Conservation (phyloP, 2,329 filamentous ascomycete species). For the Pseudonectria buxi region DNA sequence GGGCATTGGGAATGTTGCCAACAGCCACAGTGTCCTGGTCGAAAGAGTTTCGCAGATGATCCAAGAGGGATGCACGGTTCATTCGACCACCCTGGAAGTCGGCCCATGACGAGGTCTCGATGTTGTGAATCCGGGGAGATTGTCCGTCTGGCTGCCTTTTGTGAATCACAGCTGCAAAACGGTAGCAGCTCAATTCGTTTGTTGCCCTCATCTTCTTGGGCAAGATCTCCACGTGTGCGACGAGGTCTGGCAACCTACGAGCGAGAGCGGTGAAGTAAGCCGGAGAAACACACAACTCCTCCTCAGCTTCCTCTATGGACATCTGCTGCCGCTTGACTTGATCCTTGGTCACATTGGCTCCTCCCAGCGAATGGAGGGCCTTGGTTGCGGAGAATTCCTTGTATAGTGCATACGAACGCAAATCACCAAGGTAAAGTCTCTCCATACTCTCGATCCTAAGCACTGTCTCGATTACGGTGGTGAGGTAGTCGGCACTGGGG, state of each 20-base stretch:
- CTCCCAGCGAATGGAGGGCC: constrained; percentile 4
- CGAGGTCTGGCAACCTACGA: constrained; percentile 5
- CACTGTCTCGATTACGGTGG: constrained; percentile 1
- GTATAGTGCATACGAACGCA: constrained; percentile 13
- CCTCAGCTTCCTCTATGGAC: constrained; percentile 10
- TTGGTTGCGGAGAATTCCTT: constrained; percentile 8
- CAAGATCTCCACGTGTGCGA: constrained; percentile 23
- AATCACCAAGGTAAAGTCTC: constrained; percentile 15
- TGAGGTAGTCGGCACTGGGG: constrained; percentile 3
- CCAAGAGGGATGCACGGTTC: constrained; percentile 4
- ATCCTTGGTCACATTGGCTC: not conserved
- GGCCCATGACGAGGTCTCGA: constrained; percentile 12
- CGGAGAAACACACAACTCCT: constrained; percentile 19
- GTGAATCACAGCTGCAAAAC: constrained; percentile 22
- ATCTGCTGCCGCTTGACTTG: constrained; percentile 4
- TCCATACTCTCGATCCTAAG: not conserved
- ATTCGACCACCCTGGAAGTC: constrained; percentile 10
- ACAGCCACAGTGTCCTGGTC: constrained; percentile 6
- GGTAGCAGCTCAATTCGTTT: constrained; percentile 24
- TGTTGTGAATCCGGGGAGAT: constrained; percentile 3
- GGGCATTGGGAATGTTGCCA: constrained; percentile 22
- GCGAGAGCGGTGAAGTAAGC: constrained; percentile 16
- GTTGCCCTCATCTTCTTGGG: constrained; percentile 23
- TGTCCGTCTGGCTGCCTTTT: not conserved
- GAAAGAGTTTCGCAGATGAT: constrained; percentile 4